Conservation (phyloP, 2,329 filamentous ascomycete genomes). For the Monosporascus sp. region DNA sequence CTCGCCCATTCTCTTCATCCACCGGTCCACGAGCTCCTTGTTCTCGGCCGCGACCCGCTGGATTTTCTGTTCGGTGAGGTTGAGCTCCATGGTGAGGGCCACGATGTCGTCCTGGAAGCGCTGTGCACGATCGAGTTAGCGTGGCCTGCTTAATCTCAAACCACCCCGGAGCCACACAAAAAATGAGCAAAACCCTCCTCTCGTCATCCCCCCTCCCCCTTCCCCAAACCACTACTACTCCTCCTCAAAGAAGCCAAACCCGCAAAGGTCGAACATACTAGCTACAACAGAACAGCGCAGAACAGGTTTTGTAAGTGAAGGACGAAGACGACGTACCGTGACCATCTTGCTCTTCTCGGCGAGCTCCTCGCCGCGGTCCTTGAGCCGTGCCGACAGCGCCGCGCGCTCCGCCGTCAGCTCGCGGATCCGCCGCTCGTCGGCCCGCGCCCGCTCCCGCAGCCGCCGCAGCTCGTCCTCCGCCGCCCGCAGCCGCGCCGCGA, state of each 20-base stretch:
- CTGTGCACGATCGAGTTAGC: constrained; percentile 29
- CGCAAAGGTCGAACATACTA: too few species aligned
- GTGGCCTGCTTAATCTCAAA: neutral
- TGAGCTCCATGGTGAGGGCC: constrained; percentile 78
- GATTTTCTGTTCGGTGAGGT: constrained; percentile 73
- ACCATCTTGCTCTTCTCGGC: constrained; percentile 77
- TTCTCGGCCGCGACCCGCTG: constrained; percentile 77
- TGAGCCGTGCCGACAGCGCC: constrained; percentile 59
- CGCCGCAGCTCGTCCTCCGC: constrained; percentile 60
- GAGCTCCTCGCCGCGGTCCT: constrained; percentile 81
- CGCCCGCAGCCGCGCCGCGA: constrained; percentile 58
- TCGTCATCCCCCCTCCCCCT: neutral
- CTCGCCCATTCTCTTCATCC: constrained; percentile 81
- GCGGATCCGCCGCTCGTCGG: constrained; percentile 57
- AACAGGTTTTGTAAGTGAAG: too few species aligned
- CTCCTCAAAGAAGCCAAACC: too few species aligned
- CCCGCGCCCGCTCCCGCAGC: constrained; percentile 53
- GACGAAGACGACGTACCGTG: constrained; percentile 45
- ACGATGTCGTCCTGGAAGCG: constrained; percentile 92
- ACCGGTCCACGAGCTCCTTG: constrained; percentile 80
- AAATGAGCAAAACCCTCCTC: neutral
- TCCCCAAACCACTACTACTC: too few species aligned
- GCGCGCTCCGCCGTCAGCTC: constrained; percentile 59
- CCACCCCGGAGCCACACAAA: neutral
- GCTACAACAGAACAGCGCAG: too few species aligned